Conservation (phyloP, 2,329 filamentous ascomycete genomes). For the Dendrostoma leiphaemia region DNA sequence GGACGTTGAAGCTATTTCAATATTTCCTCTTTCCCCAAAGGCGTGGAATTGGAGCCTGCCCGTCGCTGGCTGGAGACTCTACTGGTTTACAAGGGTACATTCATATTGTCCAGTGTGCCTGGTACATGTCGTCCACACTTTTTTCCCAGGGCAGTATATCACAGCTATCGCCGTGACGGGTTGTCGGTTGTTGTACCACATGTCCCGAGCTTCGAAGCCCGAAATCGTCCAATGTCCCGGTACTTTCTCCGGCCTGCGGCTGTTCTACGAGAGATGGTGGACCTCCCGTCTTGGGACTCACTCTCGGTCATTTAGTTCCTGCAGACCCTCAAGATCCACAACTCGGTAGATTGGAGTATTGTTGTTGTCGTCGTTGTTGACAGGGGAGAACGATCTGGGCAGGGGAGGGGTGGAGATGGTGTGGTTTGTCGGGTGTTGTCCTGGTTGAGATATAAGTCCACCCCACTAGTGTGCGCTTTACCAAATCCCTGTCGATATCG, state of each 20-base stretch:
- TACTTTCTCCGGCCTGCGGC: not conserved
- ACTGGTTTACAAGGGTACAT: not conserved
- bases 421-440: not conserved
- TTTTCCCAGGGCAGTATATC: slow-evolving; percentile 2
- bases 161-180: not conserved
- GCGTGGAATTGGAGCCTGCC: too few species aligned
- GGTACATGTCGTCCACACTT: not conserved
- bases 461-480: not conserved
- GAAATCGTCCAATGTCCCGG: slow-evolving; percentile 10
- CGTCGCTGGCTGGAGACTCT: too few species aligned
- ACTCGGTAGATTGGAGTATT: slow-evolving; percentile 7
- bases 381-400: not conserved
- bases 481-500: not conserved
- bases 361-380: too few species aligned
- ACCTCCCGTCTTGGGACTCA: slow-evolving; percentile 6
- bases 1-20: slow-evolving; percentile 15
- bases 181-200: not conserved
- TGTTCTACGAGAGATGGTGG: not conserved
- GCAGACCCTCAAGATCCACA: slow-evolving; percentile 6
- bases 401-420: not conserved
- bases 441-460: not conserved
- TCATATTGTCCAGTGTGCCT: too few species aligned
- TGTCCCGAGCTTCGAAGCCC: slow-evolving; percentile 15
- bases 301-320: slow-evolving; percentile 2
- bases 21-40: not conserved